Evolutionary conservation across 495 filamentous ascomycete species (phyloP), one percentile per base, ranked within the genome.

Genomic region (Oidiodendron maius): DNA sequence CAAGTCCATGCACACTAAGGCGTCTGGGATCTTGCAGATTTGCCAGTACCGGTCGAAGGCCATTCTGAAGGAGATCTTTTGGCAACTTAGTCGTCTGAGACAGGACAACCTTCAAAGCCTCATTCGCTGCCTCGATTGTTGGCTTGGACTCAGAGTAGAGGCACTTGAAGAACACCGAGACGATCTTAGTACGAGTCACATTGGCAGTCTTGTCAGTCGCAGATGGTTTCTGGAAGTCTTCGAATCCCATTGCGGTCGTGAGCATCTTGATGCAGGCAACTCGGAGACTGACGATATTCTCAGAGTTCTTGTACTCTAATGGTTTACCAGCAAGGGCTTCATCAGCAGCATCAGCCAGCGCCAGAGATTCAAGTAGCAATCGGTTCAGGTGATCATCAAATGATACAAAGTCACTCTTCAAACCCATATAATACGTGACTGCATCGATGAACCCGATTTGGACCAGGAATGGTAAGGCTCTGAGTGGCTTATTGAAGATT

Each of bases 381-480:
- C 94, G 79, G 55, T 89, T 94, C 18, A 96, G 77, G 48, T 87
- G 77, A 37, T 96, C 91, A 57, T 95, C 91, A 62, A 96, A 95
- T 12, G 82, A 76, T 17, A 97, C 76, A 44, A 96, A 89, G 45
- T 90, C 84, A 36, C 84, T 80, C 55, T 91, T 87, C 22, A 97
- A 71, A 21, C 83, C 80, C 65, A 99, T 75, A 64, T 89, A 94
- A 63, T 90, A 97, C 0, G 87, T 93, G 55, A 99, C 89, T 4
- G 91, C 94, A 63, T 97, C 93, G 55, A 99, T 95, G 61, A 91
- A 97, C 9, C 93, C 94, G 59, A 99, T 97, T 63, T 99, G 94
- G 2, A 83, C 87, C 3, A 85, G 73, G 60, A 96, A 96, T 1
- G 91, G 91, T 44, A 99, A 66, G 2, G 94, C 94, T 42, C 94